A percentile compares a stretch with the other conserved stretches of the same genome.
Evolutionary conservation across 768 basidiomycete species (phyloP).

Genomic region (Lentinula sp.): DNA sequence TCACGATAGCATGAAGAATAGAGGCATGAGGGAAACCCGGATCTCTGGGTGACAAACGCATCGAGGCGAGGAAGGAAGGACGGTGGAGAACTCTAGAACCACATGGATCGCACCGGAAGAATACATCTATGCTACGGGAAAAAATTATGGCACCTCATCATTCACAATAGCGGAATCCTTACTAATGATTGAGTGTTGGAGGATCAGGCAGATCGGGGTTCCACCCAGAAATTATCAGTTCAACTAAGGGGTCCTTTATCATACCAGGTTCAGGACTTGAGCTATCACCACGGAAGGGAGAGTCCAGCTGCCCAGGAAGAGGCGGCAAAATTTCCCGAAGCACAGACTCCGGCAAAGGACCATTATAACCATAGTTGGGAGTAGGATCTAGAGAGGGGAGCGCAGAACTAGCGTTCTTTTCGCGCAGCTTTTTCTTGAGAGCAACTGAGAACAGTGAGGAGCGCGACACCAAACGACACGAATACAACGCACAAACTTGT

Average conservation of each 20-base stretch:
- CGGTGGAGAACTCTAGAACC: slow-evolving; percentile 80
- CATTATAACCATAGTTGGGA: slow-evolving; percentile 9
- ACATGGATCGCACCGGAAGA: slow-evolving; percentile 86
- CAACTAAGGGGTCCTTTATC: slow-evolving; percentile 49
- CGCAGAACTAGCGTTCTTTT: slow-evolving; percentile 29
- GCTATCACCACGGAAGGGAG: slow-evolving; percentile 37
- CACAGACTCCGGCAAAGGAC: no score
- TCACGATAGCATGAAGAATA: slow-evolving; percentile 82
- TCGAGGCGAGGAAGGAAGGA: slow-evolving; percentile 70
- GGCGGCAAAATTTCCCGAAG: slow-evolving; percentile 32
- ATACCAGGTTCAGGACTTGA: slow-evolving; percentile 45
- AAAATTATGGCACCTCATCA: not conserved
- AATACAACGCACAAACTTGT: slow-evolving; percentile 55
- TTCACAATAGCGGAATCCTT: slow-evolving; percentile 18
- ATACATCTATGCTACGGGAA: slow-evolving; percentile 65
- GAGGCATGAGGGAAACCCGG: slow-evolving; percentile 85
- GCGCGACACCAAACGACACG: slow-evolving; percentile 8
- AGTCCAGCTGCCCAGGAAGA: slow-evolving; percentile 35
- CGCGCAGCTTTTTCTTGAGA: slow-evolving; percentile 57
- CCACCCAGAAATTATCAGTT: slow-evolving; percentile 74
- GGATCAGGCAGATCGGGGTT: slow-evolving; percentile 82
- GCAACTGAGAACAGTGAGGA: slow-evolving; percentile 34
- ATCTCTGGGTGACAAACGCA: slow-evolving; percentile 76
- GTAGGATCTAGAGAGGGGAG: not conserved
- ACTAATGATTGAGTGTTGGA: slow-evolving; percentile 70